Percentiles rank a stretch among this genome's conserved stretches.
phyloP scores from a whole-genome alignment of 2,329 filamentous ascomycete species.

The Emericellopsis atlantica region DNA sequence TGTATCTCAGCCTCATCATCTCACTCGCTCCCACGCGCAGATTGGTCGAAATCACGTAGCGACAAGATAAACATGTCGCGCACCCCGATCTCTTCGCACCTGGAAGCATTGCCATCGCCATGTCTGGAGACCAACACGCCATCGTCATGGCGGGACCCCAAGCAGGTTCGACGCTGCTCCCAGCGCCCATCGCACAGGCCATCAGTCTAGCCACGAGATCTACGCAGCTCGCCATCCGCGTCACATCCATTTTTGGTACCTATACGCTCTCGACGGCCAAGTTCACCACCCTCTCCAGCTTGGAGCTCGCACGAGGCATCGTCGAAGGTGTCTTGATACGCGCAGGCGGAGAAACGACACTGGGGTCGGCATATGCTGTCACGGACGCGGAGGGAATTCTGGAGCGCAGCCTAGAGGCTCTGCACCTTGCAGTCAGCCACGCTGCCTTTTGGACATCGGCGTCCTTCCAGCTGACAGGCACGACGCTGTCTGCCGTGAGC shows the following conservation, averaged over 20 bases:
- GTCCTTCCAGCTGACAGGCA: constrained; percentile 44
- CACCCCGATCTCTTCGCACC: too few relatives aligned
- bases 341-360: constrained; percentile 30
- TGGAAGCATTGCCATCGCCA: too few relatives aligned
- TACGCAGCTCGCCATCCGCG: constrained; percentile 41
- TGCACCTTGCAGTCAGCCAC: constrained; percentile 44
- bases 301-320: constrained; percentile 42
- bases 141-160: constrained; percentile 1
- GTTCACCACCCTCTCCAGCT: constrained; percentile 41
- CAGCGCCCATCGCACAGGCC: constrained; percentile 40
- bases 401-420: constrained; percentile 39
- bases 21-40: too few relatives aligned
- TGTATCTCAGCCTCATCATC: too few relatives aligned
- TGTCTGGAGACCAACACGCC: too few relatives aligned
- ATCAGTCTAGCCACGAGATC: constrained; percentile 50
- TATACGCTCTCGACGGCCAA: constrained; percentile 40
- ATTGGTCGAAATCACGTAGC: too few relatives aligned
- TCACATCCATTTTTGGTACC: constrained; percentile 37
- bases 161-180: constrained; percentile 37
- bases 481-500: constrained; percentile 39
- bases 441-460: constrained; percentile 50
- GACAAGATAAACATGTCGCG: too few relatives aligned
- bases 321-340: constrained; percentile 40
- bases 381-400: constrained; percentile 43
- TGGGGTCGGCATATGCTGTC: constrained; percentile 24